These are phyloP conservation scores for Xylariaceae sp. DNA, from an alignment of 2,329 filamentous ascomycete genomes.

Conservation along the genomic window DNA sequence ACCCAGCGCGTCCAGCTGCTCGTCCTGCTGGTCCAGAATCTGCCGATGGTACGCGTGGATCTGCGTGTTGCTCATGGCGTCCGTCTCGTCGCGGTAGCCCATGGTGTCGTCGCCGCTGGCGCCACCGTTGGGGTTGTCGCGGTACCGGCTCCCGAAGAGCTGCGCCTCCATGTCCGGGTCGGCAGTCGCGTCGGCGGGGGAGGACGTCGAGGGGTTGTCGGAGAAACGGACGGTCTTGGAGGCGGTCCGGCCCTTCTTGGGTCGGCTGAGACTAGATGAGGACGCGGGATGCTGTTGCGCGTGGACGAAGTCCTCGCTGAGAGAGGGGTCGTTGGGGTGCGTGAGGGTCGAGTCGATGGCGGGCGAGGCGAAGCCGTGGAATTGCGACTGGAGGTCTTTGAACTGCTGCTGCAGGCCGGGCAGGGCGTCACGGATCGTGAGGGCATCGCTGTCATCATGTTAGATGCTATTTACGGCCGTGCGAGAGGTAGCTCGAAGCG, in stretches of 20 bases:
- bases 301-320: slow-evolving; percentile 61
- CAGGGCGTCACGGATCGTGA: slow-evolving; percentile 59
- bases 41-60: slow-evolving; percentile 80
- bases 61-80: slow-evolving; percentile 70
- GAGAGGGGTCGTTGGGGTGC: slow-evolving; percentile 60
- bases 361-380: slow-evolving; percentile 60
- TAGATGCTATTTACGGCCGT: background rate
- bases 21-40: slow-evolving; percentile 84
- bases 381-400: slow-evolving; percentile 73
- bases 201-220: slow-evolving; percentile 46
- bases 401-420: slow-evolving; percentile 68
- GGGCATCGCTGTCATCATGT: slow-evolving; percentile 36
- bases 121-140: slow-evolving; percentile 55
- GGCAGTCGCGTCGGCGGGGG: slow-evolving; percentile 24
- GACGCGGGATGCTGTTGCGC: slow-evolving; percentile 38
- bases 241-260: slow-evolving; percentile 27
- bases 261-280: slow-evolving; percentile 19
- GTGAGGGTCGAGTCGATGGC: slow-evolving; percentile 47
- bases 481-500: background rate
- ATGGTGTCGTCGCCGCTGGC: slow-evolving; percentile 35
- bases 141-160: slow-evolving; percentile 55
- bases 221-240: slow-evolving; percentile 84
- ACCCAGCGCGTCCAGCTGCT: slow-evolving; percentile 85
- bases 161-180: slow-evolving; percentile 42
- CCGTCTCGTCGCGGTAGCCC: slow-evolving; percentile 58